phyloP scores from a whole-genome alignment of 306 rosid genomes.

The Quercus ilex region DNA sequence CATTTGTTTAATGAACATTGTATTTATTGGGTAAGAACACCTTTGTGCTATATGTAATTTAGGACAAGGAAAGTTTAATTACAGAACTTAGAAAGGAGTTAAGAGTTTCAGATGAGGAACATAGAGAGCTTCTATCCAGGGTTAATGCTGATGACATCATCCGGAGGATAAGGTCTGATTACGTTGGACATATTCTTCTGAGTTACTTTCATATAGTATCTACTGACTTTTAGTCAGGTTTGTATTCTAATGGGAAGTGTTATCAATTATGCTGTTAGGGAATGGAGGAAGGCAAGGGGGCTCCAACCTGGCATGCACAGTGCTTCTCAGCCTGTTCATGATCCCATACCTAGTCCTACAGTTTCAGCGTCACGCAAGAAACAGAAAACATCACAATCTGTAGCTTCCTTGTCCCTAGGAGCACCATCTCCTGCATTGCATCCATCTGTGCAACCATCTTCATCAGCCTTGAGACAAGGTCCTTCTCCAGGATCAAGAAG shows the following conservation, averaged over 20 bases:
- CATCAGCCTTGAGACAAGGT: conserved; percentile 56
- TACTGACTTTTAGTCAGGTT: neutral
- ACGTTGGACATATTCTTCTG: conserved; percentile 11
- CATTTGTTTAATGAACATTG: neutral
- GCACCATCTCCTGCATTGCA: conserved; percentile 53
- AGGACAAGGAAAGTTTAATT: conserved; percentile 98
- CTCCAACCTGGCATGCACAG: conserved; percentile 66
- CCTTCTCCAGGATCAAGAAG: conserved; percentile 52
- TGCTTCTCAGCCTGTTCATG: conserved; percentile 62
- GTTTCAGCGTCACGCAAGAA: conserved; percentile 81
- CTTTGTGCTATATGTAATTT: conserved; percentile 22
- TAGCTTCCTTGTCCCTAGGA: conserved; percentile 39
- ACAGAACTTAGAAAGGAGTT: conserved; percentile 97
- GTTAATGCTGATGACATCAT: conserved; percentile 89
- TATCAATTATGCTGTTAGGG: conserved; percentile 45
- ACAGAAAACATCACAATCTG: conserved; percentile 74
- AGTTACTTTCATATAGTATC: neutral
- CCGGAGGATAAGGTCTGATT: conserved; percentile 60
- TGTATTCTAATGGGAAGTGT: conserved; percentile 12
- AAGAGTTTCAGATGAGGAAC: conserved; percentile 97
- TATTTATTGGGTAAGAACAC: neutral
- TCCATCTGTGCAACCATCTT: conserved; percentile 51
- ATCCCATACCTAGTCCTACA: conserved; percentile 67
- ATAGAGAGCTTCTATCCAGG: conserved; percentile 79
- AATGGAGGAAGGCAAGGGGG: conserved; percentile 78